Base-by-base conservation (phyloP, 805 yeast species). In the Lipomyces mesembrius region DNA sequence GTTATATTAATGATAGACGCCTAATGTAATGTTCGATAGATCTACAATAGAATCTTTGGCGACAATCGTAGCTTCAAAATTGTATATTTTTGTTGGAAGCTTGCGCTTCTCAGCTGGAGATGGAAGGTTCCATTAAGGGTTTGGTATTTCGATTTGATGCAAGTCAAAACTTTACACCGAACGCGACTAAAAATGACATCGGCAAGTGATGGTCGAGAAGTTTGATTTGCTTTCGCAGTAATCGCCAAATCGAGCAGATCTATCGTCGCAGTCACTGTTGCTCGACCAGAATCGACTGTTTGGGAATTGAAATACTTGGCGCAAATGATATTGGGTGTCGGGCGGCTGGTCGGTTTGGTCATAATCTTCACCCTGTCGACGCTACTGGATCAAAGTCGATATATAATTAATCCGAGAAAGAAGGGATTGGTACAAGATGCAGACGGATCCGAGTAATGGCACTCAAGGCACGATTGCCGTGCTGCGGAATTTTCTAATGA, bases 401-500 rank as follows among this genome's bases (percentile, higher is more conserved):
- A 43, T 43, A 43, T 43, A 43, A 43, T 43, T 43, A n/a, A 43
- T 43, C 22, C 49, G 22, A 43, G 49, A 43, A 43, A 43, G 22
- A 5, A 43, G 20, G 20, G 14, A 43, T 43, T 43, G 22, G 20
- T 17, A n/a, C 49, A n/a, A 43, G 55, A 52, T 52, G 55, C 55
- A 52, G 22, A 52, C 34, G 17, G 34, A 52, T 25, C 34, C 55
- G 32, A 11, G 20, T 52, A 59, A 34, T 20, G 63, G 58, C 34
- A 73, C 77, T 22, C 60, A 67, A 20, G 79, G 77, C 63, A 87
- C 97, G 0, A 85, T 92, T 59, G 85, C 83, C n/a, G 74, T 88
- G 20, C 79, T 94, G 63, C 85, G 83, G 63, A 76, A 79, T 29
- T 89, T 93, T 70, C 78, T 95, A 60, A 79, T 80, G 64, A 78